phyloP scores from a whole-genome alignment of 257 asterid species.

The Penstemon newberryi region DNA sequence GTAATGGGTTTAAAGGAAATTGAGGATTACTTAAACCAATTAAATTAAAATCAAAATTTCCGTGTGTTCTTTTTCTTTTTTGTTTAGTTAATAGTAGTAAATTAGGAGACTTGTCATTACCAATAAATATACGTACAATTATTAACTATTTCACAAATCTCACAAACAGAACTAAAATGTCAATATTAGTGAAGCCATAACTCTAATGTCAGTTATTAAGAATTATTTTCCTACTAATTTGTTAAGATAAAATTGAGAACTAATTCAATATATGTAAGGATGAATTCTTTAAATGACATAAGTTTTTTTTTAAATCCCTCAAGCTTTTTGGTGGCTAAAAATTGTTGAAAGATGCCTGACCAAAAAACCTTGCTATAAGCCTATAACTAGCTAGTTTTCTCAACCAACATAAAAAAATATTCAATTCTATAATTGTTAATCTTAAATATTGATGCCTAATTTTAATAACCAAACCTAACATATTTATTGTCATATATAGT shows the following conservation, averaged over 20 bases:
- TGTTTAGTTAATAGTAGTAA: conserved; percentile 13
- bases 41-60: not conserved
- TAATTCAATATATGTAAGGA: not conserved
- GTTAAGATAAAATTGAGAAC: too few relatives aligned
- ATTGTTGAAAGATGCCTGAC: conserved; percentile 29
- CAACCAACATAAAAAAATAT: conserved; percentile 32
- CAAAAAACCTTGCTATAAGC: not conserved
- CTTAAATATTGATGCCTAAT: conserved; percentile 1
- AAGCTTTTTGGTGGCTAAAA: conserved; percentile 14
- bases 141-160: too few relatives aligned
- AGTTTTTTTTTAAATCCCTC: not conserved
- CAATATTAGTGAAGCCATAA: conserved; percentile 7
- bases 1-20: too few relatives aligned
- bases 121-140: too few relatives aligned
- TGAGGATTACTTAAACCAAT: conserved; percentile 34
- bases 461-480: conserved; percentile 6
- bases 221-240: not conserved
- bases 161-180: not conserved
- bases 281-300: not conserved
- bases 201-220: not conserved
- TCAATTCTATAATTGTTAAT: conserved; percentile 3
- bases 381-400: conserved; percentile 28
- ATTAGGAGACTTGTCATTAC: too few relatives aligned
- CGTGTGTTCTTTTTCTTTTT: conserved; percentile 52
- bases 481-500: not conserved